Evolutionary conservation across 768 basidiomycete genomes (phyloP).

Genomic region (Lentinula raphanica): DNA sequence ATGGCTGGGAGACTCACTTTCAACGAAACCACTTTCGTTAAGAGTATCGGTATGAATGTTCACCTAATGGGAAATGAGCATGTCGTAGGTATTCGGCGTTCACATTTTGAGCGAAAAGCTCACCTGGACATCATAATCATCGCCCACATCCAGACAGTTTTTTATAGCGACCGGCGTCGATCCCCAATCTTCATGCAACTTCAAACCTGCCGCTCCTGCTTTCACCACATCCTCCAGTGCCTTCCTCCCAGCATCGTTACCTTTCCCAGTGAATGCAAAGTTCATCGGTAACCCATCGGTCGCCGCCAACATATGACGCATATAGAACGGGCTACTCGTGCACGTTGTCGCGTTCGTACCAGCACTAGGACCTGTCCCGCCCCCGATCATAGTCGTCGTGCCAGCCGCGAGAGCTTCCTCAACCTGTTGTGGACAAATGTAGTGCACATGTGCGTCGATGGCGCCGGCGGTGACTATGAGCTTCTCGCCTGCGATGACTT

Average conservation of each 20-base stretch:
- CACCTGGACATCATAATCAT: conserved; percentile 87
- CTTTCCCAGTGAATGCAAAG: conserved; percentile 94
- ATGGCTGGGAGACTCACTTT: conserved; percentile 48
- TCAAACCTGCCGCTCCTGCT: conserved; percentile 85
- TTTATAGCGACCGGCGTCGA: conserved; percentile 78
- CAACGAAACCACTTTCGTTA: conserved; percentile 96
- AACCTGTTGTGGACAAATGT: conserved; percentile 92
- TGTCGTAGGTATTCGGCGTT: not conserved
- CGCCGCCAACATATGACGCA: conserved; percentile 86
- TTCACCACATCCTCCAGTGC: conserved; percentile 77
- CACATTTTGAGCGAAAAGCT: conserved; percentile 13
- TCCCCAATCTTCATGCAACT: conserved; percentile 98
- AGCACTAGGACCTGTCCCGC: conserved; percentile 90
- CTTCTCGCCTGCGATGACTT: conserved; percentile 94
- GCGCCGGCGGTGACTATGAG: conserved; percentile 92
- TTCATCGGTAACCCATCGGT: conserved; percentile 90
- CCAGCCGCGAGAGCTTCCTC: conserved; percentile 78
- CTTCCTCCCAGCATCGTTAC: conserved; percentile 76
- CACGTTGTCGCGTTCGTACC: conserved; percentile 94
- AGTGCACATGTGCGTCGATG: conserved; percentile 90
- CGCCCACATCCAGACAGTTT: conserved; percentile 73
- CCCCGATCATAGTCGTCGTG: conserved; percentile 92
- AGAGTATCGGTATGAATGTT: conserved; percentile 97
- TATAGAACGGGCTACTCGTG: conserved; percentile 85
- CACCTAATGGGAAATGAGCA: conserved; percentile 36